phyloP scores from a whole-genome alignment of 768 basidiomycete species.

The Macrolepiota fuliginosa region DNA sequence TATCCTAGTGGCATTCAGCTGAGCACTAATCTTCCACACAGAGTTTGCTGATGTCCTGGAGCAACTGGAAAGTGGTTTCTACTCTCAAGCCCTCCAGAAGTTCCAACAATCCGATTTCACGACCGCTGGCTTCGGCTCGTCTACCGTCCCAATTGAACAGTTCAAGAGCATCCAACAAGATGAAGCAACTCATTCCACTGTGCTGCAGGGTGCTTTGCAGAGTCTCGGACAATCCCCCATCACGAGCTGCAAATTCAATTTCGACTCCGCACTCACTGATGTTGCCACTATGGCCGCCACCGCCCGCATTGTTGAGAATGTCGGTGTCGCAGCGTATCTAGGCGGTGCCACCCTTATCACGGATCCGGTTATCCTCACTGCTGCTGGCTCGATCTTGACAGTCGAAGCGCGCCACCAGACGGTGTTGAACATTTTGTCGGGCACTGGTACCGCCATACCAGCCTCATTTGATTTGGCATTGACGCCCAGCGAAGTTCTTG shows the following conservation, averaged over 20 bases:
- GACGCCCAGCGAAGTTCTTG: constrained; percentile 67
- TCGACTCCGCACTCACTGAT: constrained; percentile 57
- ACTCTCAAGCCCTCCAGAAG: constrained; percentile 59
- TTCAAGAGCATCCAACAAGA: constrained; percentile 59
- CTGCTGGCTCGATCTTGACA: constrained; percentile 74
- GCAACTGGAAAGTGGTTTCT: constrained; percentile 69
- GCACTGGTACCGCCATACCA: constrained; percentile 57
- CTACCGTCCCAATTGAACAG: constrained; percentile 55
- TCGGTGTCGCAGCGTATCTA: constrained; percentile 77
- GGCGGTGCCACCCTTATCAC: constrained; percentile 65
- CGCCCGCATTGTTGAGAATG: constrained; percentile 73
- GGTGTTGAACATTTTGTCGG: constrained; percentile 67
- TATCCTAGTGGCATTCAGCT: neutral
- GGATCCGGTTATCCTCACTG: constrained; percentile 57
- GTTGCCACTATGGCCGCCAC: constrained; percentile 67
- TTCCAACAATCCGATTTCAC: constrained; percentile 65
- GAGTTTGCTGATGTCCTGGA: constrained; percentile 79
- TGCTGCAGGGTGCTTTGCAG: constrained; percentile 51
- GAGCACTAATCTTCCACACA: constrained; percentile 22
- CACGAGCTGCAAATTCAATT: constrained; percentile 65
- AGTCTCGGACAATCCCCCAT: constrained; percentile 55
- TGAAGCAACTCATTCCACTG: constrained; percentile 56
- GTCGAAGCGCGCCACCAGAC: constrained; percentile 85
- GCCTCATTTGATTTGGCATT: constrained; percentile 72
- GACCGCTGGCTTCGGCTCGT: constrained; percentile 59